phyloP scores from a whole-genome alignment of 176 grass and related monocot species.

The Themeda triandra region DNA sequence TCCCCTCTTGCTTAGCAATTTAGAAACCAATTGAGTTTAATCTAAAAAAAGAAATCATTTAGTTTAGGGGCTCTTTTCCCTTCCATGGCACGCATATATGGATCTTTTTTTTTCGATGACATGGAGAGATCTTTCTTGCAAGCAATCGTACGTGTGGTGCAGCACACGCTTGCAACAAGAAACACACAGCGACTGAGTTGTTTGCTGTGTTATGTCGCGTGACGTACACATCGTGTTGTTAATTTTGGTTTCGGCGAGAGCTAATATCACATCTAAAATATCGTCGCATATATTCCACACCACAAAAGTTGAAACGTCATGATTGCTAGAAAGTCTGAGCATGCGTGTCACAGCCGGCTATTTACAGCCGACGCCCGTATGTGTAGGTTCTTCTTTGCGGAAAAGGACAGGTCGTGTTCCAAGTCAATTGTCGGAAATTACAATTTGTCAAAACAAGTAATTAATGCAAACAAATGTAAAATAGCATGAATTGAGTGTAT shows the following conservation, averaged over 20 bases:
- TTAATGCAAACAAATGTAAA: not conserved
- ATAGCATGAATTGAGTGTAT: not conserved
- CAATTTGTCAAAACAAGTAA: not conserved
- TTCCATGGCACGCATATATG: not conserved
- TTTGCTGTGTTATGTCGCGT: not conserved
- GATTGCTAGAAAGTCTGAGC: not conserved
- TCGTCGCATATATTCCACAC: not conserved
- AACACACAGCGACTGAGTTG: not conserved
- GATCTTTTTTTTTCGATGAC: too few relatives aligned
- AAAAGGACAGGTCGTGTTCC: not conserved
- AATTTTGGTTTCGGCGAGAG: not conserved
- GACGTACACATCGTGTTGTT: not conserved
- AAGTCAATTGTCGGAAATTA: not conserved
- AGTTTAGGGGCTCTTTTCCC: not conserved
- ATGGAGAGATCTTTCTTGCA: constrained; percentile 13
- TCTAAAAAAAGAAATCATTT: not conserved
- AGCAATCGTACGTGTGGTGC: constrained; percentile 5
- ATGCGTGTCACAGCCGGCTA: not conserved
- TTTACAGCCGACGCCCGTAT: not conserved
- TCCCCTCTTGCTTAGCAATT: not conserved
- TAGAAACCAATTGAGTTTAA: too few relatives aligned
- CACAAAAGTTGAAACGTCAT: not conserved
- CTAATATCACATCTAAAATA: not conserved
- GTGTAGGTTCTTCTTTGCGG: not conserved
- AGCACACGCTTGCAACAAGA: not conserved